Evolutionary conservation across 2,329 filamentous ascomycete genomes (phyloP).

Genomic region (Talaromyces sp.): DNA sequence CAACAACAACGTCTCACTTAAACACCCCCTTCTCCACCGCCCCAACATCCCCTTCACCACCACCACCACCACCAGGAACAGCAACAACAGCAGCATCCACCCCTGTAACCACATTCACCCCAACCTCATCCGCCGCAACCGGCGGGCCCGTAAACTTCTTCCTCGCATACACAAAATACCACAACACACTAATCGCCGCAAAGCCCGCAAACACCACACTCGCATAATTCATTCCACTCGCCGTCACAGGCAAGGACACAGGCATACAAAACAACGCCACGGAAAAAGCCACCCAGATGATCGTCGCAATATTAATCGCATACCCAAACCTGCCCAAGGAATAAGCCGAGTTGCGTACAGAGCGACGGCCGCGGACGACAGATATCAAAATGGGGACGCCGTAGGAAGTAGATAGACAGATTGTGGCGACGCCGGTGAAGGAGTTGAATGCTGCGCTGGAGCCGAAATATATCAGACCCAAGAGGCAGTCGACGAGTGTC

Average conservation of each 20-base stretch:
- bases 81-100: constrained; percentile 32
- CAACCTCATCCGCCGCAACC: constrained; percentile 16
- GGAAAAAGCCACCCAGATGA: constrained; percentile 66
- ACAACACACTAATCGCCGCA: constrained; percentile 52
- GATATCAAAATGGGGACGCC: constrained; percentile 69
- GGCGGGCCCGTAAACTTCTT: constrained; percentile 59
- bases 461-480: constrained; percentile 75
- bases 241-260: constrained; percentile 51
- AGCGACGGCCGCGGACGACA: constrained; percentile 59
- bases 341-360: constrained; percentile 60
- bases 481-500: constrained; percentile 60
- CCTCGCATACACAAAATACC: constrained; percentile 59
- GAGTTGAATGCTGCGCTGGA: constrained; percentile 71
- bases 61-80: too few relatives aligned
- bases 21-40: neutral
- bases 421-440: constrained; percentile 74
- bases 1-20: too few relatives aligned
- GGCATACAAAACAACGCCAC: constrained; percentile 74
- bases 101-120: constrained; percentile 13
- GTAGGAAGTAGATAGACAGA: constrained; percentile 70
- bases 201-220: constrained; percentile 61
- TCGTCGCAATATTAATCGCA: constrained; percentile 60
- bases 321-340: constrained; percentile 65
- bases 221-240: constrained; percentile 60
- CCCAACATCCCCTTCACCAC: constrained; percentile 17